A percentile compares a stretch with the other conserved stretches of the same genome.
Evolutionary conservation across 805 yeast genomes (phyloP).

Genomic region (Candida cerambycidarum): DNA sequence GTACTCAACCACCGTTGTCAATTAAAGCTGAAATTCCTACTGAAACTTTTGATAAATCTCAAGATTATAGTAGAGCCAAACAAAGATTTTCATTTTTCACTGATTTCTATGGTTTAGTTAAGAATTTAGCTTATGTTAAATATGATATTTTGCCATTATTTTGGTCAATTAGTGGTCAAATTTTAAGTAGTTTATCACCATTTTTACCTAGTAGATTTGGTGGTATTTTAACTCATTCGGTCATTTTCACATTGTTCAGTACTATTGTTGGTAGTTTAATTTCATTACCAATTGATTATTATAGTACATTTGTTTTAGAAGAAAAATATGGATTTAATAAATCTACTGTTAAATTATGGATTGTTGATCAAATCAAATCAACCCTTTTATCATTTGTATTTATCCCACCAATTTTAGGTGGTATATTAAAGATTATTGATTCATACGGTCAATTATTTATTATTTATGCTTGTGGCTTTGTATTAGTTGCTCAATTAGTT

Average conservation of each 20-base stretch:
- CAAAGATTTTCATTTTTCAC: constrained; percentile 63
- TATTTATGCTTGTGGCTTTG: constrained; percentile 72
- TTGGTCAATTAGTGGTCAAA: constrained; percentile 52
- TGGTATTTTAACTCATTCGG: constrained; percentile 70
- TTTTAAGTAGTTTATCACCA: constrained; percentile 55
- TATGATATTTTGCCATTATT: constrained; percentile 49
- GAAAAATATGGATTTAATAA: constrained; percentile 94
- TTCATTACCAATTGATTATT: constrained; percentile 69
- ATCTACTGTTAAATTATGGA: constrained; percentile 68
- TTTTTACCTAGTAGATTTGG: constrained; percentile 33
- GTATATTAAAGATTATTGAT: constrained; percentile 77
- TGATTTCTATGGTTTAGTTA: constrained; percentile 49
- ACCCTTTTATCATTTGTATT: constrained; percentile 52
- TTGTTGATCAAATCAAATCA: constrained; percentile 68
- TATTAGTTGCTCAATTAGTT: constrained; percentile 69
- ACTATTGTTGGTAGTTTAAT: constrained; percentile 53
- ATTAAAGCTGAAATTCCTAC: constrained; percentile 65
- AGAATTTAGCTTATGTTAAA: constrained; percentile 58
- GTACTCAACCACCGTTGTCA: constrained; percentile 61
- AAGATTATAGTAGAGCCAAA: constrained; percentile 77
- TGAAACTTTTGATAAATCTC: constrained; percentile 74
- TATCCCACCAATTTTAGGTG: constrained; percentile 73
- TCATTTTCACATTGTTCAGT: constrained; percentile 56
- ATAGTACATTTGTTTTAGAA: constrained; percentile 83
- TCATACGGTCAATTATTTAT: constrained; percentile 79